Base-by-base conservation (phyloP, 345 rosid species). In the Tarenaya hassleriana region DNA sequence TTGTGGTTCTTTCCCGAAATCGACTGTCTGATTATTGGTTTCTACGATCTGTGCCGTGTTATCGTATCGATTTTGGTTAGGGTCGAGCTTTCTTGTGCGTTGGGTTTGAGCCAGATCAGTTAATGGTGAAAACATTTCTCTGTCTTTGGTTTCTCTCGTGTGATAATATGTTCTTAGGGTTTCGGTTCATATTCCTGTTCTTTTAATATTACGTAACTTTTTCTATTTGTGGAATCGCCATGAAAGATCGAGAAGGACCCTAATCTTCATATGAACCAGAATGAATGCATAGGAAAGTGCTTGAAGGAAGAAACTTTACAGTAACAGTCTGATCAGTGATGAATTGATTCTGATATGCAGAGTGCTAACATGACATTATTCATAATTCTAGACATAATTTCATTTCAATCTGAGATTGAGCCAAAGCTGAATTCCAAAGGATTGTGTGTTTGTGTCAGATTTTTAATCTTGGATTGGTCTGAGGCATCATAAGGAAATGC, bases 11-110 rank as follows among this genome's bases (percentile, higher is more conserved):
- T 35, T 31, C 38, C 21, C 56, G 15, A n/a, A 64, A 56, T 69
- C 64, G 42, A 31, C 62, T 54, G 2, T 52, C 71, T 62, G 66
- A 50, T 56, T 60, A 60, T 35, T 55, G 72, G 44, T 59, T 46
- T 62, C 34, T 60, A 60, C 52, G 62, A 57, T 58, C 47, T 45
- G 32, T 56, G 55, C 1, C 1, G 37, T 1, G 17, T 42, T 39
- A 7, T 18, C 1, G 14, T 34, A n/a, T 27, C 39, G 55, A 46
- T 17, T 55, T 55, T 40, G 7, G 29, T 58, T 65, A 65, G 64
- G 59, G 61, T 69, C 44, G 5, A 24, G 29, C 29, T 24, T 50
- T 53, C 51, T 34, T 47, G 7, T 13, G 43, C 34, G 37, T 50
- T 50, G 10, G n/a, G 44, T 42, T 50, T 43, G 43, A 16, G n/a